phyloP scores from a whole-genome alignment of 345 rosid genomes.

The Populus alba region DNA sequence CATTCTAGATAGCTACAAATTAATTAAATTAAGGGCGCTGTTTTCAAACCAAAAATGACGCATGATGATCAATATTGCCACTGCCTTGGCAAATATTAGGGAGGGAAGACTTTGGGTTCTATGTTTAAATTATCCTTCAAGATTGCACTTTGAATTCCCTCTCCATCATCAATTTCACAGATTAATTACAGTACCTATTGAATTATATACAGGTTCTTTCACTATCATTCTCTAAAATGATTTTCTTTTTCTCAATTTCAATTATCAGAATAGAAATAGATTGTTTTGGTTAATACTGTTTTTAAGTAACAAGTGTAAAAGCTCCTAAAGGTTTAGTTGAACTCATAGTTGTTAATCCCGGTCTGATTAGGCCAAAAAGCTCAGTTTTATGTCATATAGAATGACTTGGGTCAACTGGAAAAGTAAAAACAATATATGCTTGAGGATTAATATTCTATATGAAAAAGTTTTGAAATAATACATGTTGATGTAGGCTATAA shows the following conservation, averaged over 20 bases:
- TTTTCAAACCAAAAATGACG: not conserved
- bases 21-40: not conserved
- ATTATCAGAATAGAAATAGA: no score
- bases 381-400: no score
- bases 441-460: no score
- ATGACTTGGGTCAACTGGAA: fast-evolving
- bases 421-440: no score
- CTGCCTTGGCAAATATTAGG: not conserved
- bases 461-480: no score
- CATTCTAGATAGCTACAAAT: not conserved
- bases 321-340: no score
- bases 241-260: no score
- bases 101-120: not conserved
- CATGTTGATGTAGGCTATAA: no score
- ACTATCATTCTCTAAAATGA: not conserved
- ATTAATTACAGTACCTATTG: not conserved
- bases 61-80: not conserved
- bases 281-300: no score
- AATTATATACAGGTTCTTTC: not conserved
- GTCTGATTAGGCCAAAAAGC: no score
- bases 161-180: not conserved
- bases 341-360: no score
- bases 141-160: not conserved
- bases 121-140: not conserved
- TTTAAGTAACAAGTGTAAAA: no score